Conservation (phyloP, 2,329 filamentous ascomycete species). For the Penicillium verrucosum region DNA sequence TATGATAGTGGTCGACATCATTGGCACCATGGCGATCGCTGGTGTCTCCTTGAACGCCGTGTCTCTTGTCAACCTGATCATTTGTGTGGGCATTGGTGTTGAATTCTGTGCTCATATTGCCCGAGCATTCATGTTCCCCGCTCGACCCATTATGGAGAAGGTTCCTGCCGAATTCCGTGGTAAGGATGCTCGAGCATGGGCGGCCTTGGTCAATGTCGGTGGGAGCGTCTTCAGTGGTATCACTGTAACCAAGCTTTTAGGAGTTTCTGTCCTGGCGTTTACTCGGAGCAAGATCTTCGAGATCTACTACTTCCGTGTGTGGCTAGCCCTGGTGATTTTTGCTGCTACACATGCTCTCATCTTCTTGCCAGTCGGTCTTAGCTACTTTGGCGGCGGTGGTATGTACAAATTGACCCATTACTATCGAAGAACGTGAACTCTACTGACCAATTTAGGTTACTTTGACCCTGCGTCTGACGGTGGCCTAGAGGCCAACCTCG, state of each 20-base stretch:
- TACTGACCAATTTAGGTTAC: conserved; percentile 57
- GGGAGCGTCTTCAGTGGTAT: conserved; percentile 94
- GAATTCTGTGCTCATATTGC: conserved; percentile 98
- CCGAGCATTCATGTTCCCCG: conserved; percentile 92
- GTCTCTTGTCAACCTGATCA: conserved; percentile 91
- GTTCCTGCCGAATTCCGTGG: conserved; percentile 75
- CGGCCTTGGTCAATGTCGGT: conserved; percentile 89
- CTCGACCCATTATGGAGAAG: conserved; percentile 73
- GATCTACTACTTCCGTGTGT: conserved; percentile 98
- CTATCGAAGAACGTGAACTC: not conserved
- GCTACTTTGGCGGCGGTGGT: conserved; percentile 77
- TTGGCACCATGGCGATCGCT: conserved; percentile 88
- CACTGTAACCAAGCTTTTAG: conserved; percentile 90
- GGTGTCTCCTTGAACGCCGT: conserved; percentile 91
- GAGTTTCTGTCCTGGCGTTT: conserved; percentile 88
- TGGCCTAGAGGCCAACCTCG: conserved; percentile 84
- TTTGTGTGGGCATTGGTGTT: conserved; percentile 92
- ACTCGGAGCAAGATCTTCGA: conserved; percentile 98
- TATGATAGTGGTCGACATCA: conserved; percentile 93
- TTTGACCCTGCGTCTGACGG: conserved; percentile 83
- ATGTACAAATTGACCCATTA: conserved; percentile 26
- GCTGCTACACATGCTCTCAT: conserved; percentile 85
- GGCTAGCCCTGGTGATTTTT: conserved; percentile 86
- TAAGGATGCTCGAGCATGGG: conserved; percentile 83
- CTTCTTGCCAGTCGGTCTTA: conserved; percentile 86